A percentile compares a stretch with the other conserved stretches of the same genome.
Conservation (phyloP, 1,284 basidiomycete genomes). For the Phellinidium pouzarii region DNA sequence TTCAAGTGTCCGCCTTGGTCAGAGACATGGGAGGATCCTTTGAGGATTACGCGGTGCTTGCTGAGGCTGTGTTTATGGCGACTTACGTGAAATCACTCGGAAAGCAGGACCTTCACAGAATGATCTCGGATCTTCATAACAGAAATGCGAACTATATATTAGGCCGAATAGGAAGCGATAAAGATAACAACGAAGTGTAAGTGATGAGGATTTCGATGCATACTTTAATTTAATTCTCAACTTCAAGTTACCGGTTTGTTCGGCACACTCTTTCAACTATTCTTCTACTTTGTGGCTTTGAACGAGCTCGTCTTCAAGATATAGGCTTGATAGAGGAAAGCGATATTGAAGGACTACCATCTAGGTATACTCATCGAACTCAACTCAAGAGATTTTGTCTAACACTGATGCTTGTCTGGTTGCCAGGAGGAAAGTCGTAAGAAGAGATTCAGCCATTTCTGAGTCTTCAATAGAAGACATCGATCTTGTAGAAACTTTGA, state of each 20-base stretch:
- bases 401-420: not conserved
- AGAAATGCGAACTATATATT: conserved; percentile 35
- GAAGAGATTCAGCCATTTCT: conserved; percentile 34
- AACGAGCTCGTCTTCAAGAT: conserved; percentile 38
- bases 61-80: conserved; percentile 42
- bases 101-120: conserved; percentile 46
- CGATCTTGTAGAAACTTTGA: conserved; percentile 44
- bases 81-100: conserved; percentile 51
- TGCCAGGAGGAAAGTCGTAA: conserved; percentile 41
- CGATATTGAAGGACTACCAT: conserved; percentile 45
- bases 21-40: conserved; percentile 36
- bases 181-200: conserved; percentile 30
- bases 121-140: conserved; percentile 44
- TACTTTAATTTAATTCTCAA: conserved; percentile 3
- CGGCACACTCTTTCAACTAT: conserved; percentile 51
- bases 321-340: conserved; percentile 38
- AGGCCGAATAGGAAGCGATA: conserved; percentile 29
- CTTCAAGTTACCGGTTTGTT: conserved; percentile 40
- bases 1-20: conserved; percentile 38
- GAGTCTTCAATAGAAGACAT: conserved; percentile 52
- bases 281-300: conserved; percentile 59
- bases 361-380: conserved; percentile 37
- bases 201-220: conserved; percentile 18
- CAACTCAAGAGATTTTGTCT: not conserved
- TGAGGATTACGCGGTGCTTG: conserved; percentile 38